Evolutionary conservation across 2,329 filamentous ascomycete species (phyloP), one percentile per base, ranked within the genome.

Genomic region (Alternaria burnsii): DNA sequence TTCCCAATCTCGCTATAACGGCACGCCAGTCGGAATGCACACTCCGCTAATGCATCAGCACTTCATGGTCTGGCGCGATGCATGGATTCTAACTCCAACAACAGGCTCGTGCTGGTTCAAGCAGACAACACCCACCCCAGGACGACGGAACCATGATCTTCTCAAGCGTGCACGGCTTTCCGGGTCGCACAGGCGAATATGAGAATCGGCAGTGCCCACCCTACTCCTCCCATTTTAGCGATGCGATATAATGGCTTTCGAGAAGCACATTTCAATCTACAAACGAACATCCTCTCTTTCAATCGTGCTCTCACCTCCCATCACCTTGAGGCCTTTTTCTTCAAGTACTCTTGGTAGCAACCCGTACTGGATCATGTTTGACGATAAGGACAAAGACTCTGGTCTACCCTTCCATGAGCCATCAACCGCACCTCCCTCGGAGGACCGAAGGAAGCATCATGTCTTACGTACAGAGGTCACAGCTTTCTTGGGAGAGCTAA

Each of bases 401-500:
- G 59, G 50, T 26, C 46, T 68, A 1, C 66, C 66, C 10, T 57
- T 62, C 12, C 68, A 71, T 30, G 63, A 68, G 48, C 58, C 62
- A 12, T 61, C 62, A 1, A 47, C 57, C 12, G 26, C 52, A 38
- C 47, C 61, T 43, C 61, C 53, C 22, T 48, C 58, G 11, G 62
- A 67, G 20, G 40, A 46, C 22, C 24, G 36, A 8, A 47, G 41
- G 4, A 41, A 36, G 2, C 32, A 53, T 36, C 61, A 67, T 14
- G 26, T 28, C 30, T 7, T 71, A 32, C 67, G 68, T 5, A 65
- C 61, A 9, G 73, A 74, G 41, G 20, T 66, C 11, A 57, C 65
- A 3, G 70, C 72, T 11, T 73, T 74, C 41, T 41, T 80, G 6
- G 81, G 81, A 36, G 81, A 83, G 55, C 80, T 82, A 54, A 74